Base-by-base conservation (phyloP, 768 basidiomycete genomes). In the Kwoniella mangroviensis region DNA sequence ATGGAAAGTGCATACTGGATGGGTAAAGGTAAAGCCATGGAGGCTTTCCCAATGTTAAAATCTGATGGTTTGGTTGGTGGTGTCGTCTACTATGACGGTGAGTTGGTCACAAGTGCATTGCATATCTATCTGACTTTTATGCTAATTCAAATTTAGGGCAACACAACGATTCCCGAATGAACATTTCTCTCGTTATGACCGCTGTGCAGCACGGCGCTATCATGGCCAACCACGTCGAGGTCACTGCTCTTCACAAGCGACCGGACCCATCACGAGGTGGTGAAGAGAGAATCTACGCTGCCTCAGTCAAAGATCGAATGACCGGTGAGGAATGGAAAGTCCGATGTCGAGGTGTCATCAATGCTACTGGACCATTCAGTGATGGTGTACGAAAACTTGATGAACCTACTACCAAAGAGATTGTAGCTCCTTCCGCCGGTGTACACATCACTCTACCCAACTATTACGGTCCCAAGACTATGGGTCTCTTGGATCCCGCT, bases 91-190 rank as follows among this genome's bases (percentile, higher is more conserved):
- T 97, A 99, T 75, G 96, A 99, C 78, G 95, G 95, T 92, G 75
- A 68, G 87, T 67, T 17, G 65, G 49, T 13, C 42, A 4, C 4
- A 3, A 34, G 57, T 55, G 17, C 45, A 11, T n/a, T 26, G 13
- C n/a, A 67, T 34, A 28, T 57, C 41, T 40, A 11, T 6, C 34
- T 28, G 11, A 40, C 10, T 24, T n/a, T 19, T 19, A 13, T 21
- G 52, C n/a, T 64, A 17, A 53, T 7, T 7, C 22, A 24, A 24
- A 4, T 21, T n/a, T 40, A 94, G 93, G 94, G 65, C 96, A 98
- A 84, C 96, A 99, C 84, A 99, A 99, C 78, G 97, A 99, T 77
- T 91, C 96, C 1, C 89, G 96, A 15, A 99, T 98, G 97, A 99
- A 99, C 85, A 88, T 96, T 64, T 93, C 96, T 0, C 86, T 99